These are phyloP conservation scores for Auricularia sp. DNA, from an alignment of 768 basidiomycete genomes.

Conservation along the genomic window DNA sequence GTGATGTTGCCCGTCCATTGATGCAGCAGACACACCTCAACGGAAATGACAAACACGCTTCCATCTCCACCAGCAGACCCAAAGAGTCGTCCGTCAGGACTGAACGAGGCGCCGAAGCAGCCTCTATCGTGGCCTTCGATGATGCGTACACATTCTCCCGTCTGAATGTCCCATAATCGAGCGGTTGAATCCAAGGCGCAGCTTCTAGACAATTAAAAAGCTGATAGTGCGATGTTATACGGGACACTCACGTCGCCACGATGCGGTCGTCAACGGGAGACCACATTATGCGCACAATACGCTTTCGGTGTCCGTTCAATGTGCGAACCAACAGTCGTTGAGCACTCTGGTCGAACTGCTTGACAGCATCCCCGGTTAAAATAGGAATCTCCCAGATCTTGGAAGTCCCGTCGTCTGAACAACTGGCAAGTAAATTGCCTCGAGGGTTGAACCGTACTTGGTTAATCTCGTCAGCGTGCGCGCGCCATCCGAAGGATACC, in stretches of 20 bases:
- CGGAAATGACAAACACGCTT: not conserved
- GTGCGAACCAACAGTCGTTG: slow-evolving; percentile 9
- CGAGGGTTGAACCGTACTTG: slow-evolving; percentile 61
- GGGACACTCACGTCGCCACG: slow-evolving; percentile 53
- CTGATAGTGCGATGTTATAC: not conserved
- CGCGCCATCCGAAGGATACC: slow-evolving; percentile 26
- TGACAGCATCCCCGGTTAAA: slow-evolving; percentile 18
- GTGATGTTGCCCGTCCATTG: not conserved
- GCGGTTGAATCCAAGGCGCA: slow-evolving; percentile 75
- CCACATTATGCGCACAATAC: slow-evolving; percentile 63
- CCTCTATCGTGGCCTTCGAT: slow-evolving; percentile 64
- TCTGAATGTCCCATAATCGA: slow-evolving; percentile 73
- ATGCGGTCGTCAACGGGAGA: slow-evolving; percentile 50
- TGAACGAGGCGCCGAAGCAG: slow-evolving; percentile 67
- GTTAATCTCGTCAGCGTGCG: slow-evolving; percentile 71
- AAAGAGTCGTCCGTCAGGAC: slow-evolving; percentile 60
- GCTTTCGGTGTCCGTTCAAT: slow-evolving; percentile 54
- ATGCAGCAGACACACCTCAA: not conserved
- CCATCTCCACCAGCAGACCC: slow-evolving; percentile 78
- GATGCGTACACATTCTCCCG: slow-evolving; percentile 62
- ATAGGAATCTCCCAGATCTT: slow-evolving; percentile 56
- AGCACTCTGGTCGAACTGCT: slow-evolving; percentile 3
- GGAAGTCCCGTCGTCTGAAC: slow-evolving; percentile 73
- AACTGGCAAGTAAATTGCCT: slow-evolving; percentile 63
- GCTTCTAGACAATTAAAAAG: slow-evolving; percentile 26